Evolutionary conservation across 2,329 filamentous ascomycete species (phyloP).

Genomic region (Aureobasidium zeae): DNA sequence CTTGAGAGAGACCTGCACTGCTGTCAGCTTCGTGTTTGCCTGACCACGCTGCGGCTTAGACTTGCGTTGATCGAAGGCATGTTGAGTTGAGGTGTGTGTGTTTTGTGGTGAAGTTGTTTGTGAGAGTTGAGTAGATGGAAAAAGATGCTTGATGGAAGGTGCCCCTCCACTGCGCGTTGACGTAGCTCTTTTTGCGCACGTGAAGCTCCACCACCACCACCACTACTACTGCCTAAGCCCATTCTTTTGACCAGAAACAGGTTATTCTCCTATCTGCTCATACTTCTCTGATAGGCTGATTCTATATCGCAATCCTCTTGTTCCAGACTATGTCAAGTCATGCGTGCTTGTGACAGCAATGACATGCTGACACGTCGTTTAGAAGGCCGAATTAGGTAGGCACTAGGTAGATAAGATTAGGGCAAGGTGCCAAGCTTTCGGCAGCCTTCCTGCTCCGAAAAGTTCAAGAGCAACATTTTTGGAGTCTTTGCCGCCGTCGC

Average conservation of each 20-base stretch:
- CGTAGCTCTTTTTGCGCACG: constrained; percentile 8
- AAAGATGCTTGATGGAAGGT: background rate
- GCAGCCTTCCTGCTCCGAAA: background rate
- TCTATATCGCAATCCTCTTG: too few species aligned
- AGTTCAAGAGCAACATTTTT: constrained; percentile 14
- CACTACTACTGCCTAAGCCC: too few species aligned
- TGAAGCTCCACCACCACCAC: too few species aligned
- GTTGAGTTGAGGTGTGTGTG: constrained; percentile 15
- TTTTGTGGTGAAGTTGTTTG: background rate
- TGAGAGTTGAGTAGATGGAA: background rate
- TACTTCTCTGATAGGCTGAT: too few species aligned
- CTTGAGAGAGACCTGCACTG: constrained; percentile 66
- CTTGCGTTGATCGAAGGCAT: constrained; percentile 33
- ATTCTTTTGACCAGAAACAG: too few species aligned
- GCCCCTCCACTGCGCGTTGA: constrained; percentile 8
- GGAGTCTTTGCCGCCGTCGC: constrained; percentile 10
- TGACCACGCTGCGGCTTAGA: background rate
- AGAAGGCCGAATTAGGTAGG: too few species aligned
- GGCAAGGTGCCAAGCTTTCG: background rate
- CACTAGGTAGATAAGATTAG: constrained; percentile 17
- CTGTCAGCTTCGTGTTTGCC: constrained; percentile 1
- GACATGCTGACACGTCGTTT: too few species aligned
- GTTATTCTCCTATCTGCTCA: too few species aligned
- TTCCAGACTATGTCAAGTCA: too few species aligned
- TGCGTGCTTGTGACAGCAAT: too few species aligned